Percentiles rank a stretch among this genome's conserved stretches.
These are phyloP conservation scores for Diaporthe amygdali DNA, from an alignment of 2,329 filamentous ascomycete genomes.

Conservation along the genomic window DNA sequence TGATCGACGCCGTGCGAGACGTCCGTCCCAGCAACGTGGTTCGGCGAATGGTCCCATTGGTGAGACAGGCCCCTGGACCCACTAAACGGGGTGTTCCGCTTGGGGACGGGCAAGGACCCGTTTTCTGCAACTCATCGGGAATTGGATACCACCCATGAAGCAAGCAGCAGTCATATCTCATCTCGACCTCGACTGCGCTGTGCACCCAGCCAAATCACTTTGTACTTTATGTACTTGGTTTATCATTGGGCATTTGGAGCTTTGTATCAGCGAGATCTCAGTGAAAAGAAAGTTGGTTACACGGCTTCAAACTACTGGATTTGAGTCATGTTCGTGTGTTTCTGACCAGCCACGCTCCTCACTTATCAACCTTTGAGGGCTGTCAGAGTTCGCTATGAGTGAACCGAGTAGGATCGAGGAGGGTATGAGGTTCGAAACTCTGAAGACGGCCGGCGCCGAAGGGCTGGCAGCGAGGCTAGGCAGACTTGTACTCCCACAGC, in stretches of 20 bases:
- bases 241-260: background rate
- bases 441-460: conserved; percentile 45
- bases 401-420: conserved; percentile 4
- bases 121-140: background rate
- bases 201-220: background rate
- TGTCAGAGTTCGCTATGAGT: conserved; percentile 26
- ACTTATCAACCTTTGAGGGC: background rate
- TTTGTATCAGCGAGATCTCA: background rate
- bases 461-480: conserved; percentile 68
- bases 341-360: background rate
- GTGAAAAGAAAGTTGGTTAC: background rate
- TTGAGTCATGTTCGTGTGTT: conserved; percentile 6
- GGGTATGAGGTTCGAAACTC: conserved; percentile 51
- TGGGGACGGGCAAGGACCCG: background rate
- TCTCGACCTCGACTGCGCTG: background rate
- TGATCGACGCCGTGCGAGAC: background rate
- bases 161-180: background rate
- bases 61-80: background rate
- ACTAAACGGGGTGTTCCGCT: background rate
- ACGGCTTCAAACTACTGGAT: background rate
- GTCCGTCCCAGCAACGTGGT: conserved; percentile 12
- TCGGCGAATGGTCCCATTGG: conserved; percentile 1
- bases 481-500: conserved; percentile 63
- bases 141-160: background rate
- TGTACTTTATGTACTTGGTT: background rate